A percentile compares a stretch with the other conserved stretches of the same genome.
These are phyloP conservation scores for Polytrichum commune DNA, from an alignment of 225 moss, liverwort and hornwort genomes.

Conservation along the genomic window DNA sequence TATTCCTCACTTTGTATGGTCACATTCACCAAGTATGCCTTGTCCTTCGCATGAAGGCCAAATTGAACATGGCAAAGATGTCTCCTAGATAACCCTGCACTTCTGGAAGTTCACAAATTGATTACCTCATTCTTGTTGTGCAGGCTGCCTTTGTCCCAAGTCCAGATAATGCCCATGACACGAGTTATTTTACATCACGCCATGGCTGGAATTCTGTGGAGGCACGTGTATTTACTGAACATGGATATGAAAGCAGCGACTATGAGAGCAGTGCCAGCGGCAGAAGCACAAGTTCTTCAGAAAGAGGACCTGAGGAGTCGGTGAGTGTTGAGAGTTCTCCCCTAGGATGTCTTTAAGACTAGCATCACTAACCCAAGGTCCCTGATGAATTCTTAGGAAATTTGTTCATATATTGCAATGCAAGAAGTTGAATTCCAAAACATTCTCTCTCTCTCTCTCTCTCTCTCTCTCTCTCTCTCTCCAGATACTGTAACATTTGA, in stretches of 20 bases:
- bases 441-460: no score
- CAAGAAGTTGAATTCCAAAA: no score
- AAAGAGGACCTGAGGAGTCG: constrained; percentile 78
- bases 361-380: no score
- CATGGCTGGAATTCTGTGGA: constrained; percentile 78
- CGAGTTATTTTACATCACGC: constrained; percentile 93
- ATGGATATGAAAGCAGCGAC: constrained; percentile 81
- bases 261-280: constrained; percentile 84
- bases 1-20: no score
- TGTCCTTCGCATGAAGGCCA: no score
- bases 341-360: no score
- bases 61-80: no score
- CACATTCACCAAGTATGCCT: no score
- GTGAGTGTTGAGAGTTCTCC: constrained; percentile 34
- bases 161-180: constrained; percentile 93
- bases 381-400: no score
- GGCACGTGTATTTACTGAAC: constrained; percentile 71
- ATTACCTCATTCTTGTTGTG: not conserved
- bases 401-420: no score
- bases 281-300: constrained; percentile 88
- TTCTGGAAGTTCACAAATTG: not conserved
- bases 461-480: no score
- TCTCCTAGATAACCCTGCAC: not conserved
- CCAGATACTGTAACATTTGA: no score
- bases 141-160: constrained; percentile 98